A percentile compares a stretch with the other conserved stretches of the same genome.
These are phyloP conservation scores for Diaporthe velutina DNA, from an alignment of 2,329 filamentous ascomycete species.

Conservation along the genomic window DNA sequence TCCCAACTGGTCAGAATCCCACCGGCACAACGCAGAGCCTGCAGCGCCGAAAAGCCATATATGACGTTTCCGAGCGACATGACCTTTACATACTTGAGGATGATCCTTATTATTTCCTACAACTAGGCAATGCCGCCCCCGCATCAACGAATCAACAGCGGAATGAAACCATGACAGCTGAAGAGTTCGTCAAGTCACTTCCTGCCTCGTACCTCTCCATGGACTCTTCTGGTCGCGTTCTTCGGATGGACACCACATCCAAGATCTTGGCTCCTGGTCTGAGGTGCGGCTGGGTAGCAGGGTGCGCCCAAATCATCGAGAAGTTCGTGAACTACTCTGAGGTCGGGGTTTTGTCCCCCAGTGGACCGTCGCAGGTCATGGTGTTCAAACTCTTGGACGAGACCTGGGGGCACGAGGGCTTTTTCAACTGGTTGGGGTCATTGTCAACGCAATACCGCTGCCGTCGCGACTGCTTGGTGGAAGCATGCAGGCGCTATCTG, in stretches of 20 bases:
- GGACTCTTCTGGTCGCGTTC: constrained; percentile 48
- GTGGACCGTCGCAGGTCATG: constrained; percentile 48
- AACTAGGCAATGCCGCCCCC: constrained; percentile 57
- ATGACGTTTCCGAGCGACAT: constrained; percentile 77
- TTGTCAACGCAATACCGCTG: constrained; percentile 44
- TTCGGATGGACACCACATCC: constrained; percentile 48
- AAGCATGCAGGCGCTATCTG: constrained; percentile 46
- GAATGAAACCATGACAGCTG: background rate
- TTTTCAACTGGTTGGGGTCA: constrained; percentile 46
- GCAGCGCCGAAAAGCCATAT: constrained; percentile 71
- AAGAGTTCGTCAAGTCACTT: constrained; percentile 24
- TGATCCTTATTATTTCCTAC: constrained; percentile 82
- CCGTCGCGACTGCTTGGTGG: constrained; percentile 44
- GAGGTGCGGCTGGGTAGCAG: constrained; percentile 49
- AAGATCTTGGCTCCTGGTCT: constrained; percentile 50
- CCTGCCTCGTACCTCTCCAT: constrained; percentile 50
- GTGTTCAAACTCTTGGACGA: constrained; percentile 48
- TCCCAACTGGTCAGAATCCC: constrained; percentile 81
- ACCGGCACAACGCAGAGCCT: constrained; percentile 77
- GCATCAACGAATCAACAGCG: background rate
- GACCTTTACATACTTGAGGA: constrained; percentile 80
- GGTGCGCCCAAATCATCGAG: constrained; percentile 44
- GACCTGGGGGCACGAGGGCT: constrained; percentile 49
- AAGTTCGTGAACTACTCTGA: constrained; percentile 46
- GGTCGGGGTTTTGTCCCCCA: constrained; percentile 41